A percentile compares a stretch with the other conserved stretches of the same genome.
phyloP scores from a whole-genome alignment of 129 eudicot species.

The Lactuca sativa region DNA sequence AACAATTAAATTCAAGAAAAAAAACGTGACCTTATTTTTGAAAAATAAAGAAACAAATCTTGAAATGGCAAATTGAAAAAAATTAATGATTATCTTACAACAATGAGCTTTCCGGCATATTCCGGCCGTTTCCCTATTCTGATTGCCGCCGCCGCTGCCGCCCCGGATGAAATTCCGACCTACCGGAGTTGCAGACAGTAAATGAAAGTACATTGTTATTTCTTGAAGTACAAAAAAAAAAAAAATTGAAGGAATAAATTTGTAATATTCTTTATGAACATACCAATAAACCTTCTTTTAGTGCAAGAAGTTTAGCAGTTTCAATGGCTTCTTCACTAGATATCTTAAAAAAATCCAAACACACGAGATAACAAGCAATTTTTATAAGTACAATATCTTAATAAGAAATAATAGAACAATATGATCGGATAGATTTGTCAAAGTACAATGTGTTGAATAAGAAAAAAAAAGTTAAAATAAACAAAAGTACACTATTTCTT shows the following conservation, averaged over 20 bases:
- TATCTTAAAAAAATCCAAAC: constrained; percentile 38
- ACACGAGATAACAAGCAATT: too few relatives aligned
- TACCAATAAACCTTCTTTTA: constrained; percentile 83
- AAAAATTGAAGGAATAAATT: neutral
- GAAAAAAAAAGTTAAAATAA: too few relatives aligned
- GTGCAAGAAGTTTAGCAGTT: constrained; percentile 71
- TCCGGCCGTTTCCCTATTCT: constrained; percentile 55
- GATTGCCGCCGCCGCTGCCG: constrained; percentile 74
- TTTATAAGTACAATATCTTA: too few relatives aligned
- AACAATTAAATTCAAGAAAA: neutral
- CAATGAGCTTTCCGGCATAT: constrained; percentile 67
- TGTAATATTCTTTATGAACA: constrained; percentile 18
- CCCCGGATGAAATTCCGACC: constrained; percentile 80
- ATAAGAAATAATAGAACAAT: too few relatives aligned
- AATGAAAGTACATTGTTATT: neutral
- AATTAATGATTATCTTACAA: constrained; percentile 43
- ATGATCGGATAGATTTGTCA: too few relatives aligned
- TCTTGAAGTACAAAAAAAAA: neutral
- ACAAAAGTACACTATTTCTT: neutral
- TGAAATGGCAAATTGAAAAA: neutral
- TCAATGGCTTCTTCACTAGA: constrained; percentile 74
- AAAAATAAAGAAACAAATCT: neutral
- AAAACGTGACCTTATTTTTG: too few relatives aligned
- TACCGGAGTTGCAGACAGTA: neutral
- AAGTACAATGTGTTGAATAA: neutral